phyloP scores from a whole-genome alignment of 352 stramenopile genomes.

The Globisporangium orthogonon region DNA sequence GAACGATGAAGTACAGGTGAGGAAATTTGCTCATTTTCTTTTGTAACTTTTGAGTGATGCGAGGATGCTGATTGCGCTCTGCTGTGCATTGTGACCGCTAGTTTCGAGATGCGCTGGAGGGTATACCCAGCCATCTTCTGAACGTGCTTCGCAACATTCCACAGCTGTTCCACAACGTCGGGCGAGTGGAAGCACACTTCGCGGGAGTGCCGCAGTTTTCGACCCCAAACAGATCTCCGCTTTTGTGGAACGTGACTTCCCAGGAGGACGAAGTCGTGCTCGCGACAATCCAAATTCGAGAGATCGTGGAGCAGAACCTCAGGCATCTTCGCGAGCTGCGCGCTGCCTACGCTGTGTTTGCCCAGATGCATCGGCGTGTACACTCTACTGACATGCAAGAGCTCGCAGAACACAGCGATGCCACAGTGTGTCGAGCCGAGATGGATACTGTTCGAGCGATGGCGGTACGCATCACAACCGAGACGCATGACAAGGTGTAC shows the following conservation, averaged over 20 bases:
- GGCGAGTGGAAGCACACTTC: conserved; percentile 64
- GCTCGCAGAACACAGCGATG: conserved; percentile 11
- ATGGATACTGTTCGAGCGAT: conserved; percentile 17
- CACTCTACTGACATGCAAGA: conserved; percentile 11
- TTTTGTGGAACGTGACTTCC: conserved; percentile 64
- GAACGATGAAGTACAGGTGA: conserved; percentile 1
- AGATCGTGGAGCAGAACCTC: conserved; percentile 59
- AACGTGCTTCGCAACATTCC: conserved; percentile 62
- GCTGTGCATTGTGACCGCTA: conserved; percentile 3
- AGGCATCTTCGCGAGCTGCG: conserved; percentile 28
- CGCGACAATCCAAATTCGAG: conserved; percentile 48
- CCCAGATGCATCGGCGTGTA: conserved; percentile 25
- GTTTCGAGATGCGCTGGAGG: conserved; percentile 43
- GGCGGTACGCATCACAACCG: conserved; percentile 9
- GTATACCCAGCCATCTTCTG: conserved; percentile 53
- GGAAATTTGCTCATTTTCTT: background rate
- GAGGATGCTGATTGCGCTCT: background rate
- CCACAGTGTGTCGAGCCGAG: conserved; percentile 15
- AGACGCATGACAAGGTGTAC: conserved; percentile 10
- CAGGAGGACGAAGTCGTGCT: conserved; percentile 55
- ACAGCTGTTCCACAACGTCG: conserved; percentile 59
- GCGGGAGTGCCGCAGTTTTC: conserved; percentile 21
- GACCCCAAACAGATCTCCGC: conserved; percentile 17
- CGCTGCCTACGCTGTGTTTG: conserved; percentile 32
- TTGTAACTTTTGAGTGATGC: background rate